Evolutionary conservation across 371 early-diverging fungal species (phyloP), one percentile per base, ranked within the genome.

Genomic region (Mortierella polycephala): DNA sequence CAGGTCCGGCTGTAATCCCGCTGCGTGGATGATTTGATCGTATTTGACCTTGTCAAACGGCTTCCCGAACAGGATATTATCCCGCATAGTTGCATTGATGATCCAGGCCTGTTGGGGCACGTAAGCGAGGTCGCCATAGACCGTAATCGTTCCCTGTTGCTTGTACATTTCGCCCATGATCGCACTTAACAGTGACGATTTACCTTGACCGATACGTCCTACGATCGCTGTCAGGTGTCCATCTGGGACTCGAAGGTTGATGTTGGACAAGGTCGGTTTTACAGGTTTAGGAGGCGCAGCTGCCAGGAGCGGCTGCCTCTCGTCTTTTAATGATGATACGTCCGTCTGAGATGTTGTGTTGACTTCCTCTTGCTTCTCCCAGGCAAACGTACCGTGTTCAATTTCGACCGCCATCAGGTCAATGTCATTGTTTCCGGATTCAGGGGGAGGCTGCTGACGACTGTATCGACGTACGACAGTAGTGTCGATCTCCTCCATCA

Each of bases 91-190:
- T 21, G 92, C 92, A 69, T 96, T 96, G 90, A 94, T 91, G 42
- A 99, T 93, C 96, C 97, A 98, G 14, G 98, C 90, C 46, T 82
- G 89, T 75, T 98, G 97, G 18, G 95, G 89, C 0, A 93, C 96
- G 81, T 97, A 98, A 3, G 96, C 96, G 6, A 95, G 84, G 23
- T 86, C 86, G 7, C 97, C 97, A 44, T 87, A 81, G 1, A 97
- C 68, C 0, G 62, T 73, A 5, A 94, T 92, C 1, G 85, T 71
- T 20, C 97, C 96, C 7, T 82, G 30, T 0, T 71, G 47, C 67
- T 91, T 92, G 59, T 91, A 87, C 86, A 94, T 95, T 61, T 98
- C 96, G 49, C 96, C 98, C 45, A 96, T 82, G 13, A 97, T 67
- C 0, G 95, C 93, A 14, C 90, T 86, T 11, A 96, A 77, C 40